Conservation (phyloP, 108 stramenopile species). For the Conticribra guillardii region DNA sequence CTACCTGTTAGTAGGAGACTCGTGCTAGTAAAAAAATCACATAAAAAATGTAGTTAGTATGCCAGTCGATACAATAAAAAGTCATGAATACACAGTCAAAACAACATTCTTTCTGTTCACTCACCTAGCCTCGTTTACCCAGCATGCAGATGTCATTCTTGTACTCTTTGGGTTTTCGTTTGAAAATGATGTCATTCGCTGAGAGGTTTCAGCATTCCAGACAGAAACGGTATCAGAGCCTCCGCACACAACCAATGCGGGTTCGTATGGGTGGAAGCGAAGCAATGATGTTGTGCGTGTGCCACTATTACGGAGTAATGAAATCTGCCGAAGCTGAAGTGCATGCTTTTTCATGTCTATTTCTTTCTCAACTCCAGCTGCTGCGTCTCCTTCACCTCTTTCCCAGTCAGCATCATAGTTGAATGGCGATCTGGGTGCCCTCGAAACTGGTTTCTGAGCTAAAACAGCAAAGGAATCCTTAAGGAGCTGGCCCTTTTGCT, state of each 20-base stretch:
- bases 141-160: slow-evolving; percentile 84
- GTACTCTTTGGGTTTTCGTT: slow-evolving; percentile 72
- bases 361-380: slow-evolving; percentile 48
- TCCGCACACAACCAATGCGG: slow-evolving; percentile 85
- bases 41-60: no score
- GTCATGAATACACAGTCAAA: no score
- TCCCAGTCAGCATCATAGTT: slow-evolving; percentile 23
- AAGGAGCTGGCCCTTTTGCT: slow-evolving; percentile 53
- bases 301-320: slow-evolving; percentile 67
- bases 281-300: slow-evolving; percentile 80
- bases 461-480: slow-evolving; percentile 63
- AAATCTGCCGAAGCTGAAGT: slow-evolving; percentile 71
- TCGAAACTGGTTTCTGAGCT: slow-evolving; percentile 49
- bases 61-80: no score
- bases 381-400: slow-evolving; percentile 39
- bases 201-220: slow-evolving; percentile 80
- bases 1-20: slow-evolving; percentile 88
- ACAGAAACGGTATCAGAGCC: slow-evolving; percentile 74
- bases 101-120: background rate
- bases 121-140: slow-evolving; percentile 87
- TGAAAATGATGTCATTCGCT: slow-evolving; percentile 49
- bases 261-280: slow-evolving; percentile 93
- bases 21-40: slow-evolving; percentile 24
- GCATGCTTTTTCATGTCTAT: slow-evolving; percentile 58
- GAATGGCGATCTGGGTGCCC: slow-evolving; percentile 25